Conservation (phyloP, 2,329 filamentous ascomycete genomes). For the Blastomyces gilchristii region DNA sequence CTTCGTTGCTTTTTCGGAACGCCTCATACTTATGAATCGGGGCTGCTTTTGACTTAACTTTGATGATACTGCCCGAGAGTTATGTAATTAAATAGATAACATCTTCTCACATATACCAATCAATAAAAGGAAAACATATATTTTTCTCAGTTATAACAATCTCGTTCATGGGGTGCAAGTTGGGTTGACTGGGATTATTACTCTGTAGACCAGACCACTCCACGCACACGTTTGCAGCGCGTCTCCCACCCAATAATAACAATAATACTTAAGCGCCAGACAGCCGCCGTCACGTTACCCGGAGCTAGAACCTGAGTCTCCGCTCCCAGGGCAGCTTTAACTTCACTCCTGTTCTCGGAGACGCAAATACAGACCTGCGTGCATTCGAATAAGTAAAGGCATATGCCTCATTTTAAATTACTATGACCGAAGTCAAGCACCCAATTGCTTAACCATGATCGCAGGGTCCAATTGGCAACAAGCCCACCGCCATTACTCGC, state of each 20-base stretch:
- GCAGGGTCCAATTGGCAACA: not conserved
- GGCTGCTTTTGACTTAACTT: not conserved
- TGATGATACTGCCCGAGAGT: not conserved
- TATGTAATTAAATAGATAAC: not conserved
- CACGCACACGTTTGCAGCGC: too few relatives aligned
- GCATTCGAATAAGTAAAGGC: not conserved
- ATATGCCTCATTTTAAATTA: not conserved
- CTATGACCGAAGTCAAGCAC: not conserved
- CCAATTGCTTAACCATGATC: not conserved
- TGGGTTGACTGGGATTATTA: too few relatives aligned
- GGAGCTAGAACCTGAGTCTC: not conserved
- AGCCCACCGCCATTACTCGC: not conserved
- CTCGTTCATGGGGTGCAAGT: too few relatives aligned
- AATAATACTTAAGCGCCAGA: not conserved
- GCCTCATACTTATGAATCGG: not conserved
- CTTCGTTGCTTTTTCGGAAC: not conserved
- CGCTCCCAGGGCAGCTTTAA: too few relatives aligned
- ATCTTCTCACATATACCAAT: not conserved
- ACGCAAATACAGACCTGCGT: not conserved
- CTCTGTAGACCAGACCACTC: too few relatives aligned
- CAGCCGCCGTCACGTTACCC: conserved; percentile 1
- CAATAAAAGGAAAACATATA: too few relatives aligned
- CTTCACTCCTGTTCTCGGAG: not conserved
- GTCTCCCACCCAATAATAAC: not conserved
- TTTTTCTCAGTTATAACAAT: too few relatives aligned